Conservation (phyloP, 257 asterid species). For the Lycium ferocissimum region DNA sequence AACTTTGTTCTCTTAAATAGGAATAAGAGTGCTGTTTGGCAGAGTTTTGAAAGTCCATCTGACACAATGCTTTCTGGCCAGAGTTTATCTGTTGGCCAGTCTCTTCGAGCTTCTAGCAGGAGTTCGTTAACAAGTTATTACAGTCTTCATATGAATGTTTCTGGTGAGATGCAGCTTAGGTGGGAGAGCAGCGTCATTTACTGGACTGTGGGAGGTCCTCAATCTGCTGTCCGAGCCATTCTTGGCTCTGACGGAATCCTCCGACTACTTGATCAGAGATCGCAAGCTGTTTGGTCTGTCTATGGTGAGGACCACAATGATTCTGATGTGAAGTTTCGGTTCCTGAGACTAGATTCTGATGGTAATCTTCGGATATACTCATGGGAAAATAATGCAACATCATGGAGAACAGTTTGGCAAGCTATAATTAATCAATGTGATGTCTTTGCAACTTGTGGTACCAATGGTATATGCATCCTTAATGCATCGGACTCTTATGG, state of each 20-base stretch:
- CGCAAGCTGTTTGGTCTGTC: constrained; percentile 46
- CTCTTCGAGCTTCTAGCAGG: constrained; percentile 46
- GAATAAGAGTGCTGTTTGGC: constrained; percentile 40
- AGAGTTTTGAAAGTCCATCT: constrained; percentile 48
- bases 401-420: constrained; percentile 57
- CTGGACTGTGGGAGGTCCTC: constrained; percentile 45
- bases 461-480: constrained; percentile 44
- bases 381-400: constrained; percentile 46
- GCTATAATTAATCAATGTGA: constrained; percentile 52
- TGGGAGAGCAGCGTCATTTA: constrained; percentile 52
- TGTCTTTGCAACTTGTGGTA: constrained; percentile 52
- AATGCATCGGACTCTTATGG: constrained; percentile 39
- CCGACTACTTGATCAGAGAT: constrained; percentile 42
- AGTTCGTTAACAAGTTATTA: constrained; percentile 46
- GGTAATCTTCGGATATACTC: constrained; percentile 58
- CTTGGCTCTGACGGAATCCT: constrained; percentile 41
- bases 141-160: constrained; percentile 43
- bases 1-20: constrained; percentile 42
- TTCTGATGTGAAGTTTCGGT: constrained; percentile 45
- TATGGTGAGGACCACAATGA: constrained; percentile 49
- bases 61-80: constrained; percentile 54
- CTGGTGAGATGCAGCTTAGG: constrained; percentile 51
- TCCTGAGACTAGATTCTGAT: constrained; percentile 55
- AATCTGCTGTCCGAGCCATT: constrained; percentile 34
- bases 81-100: constrained; percentile 42